Evolutionary conservation across 116 monocot genomes (phyloP), one percentile per base, ranked within the genome.

Genomic region (Cymodocea nodosa): DNA sequence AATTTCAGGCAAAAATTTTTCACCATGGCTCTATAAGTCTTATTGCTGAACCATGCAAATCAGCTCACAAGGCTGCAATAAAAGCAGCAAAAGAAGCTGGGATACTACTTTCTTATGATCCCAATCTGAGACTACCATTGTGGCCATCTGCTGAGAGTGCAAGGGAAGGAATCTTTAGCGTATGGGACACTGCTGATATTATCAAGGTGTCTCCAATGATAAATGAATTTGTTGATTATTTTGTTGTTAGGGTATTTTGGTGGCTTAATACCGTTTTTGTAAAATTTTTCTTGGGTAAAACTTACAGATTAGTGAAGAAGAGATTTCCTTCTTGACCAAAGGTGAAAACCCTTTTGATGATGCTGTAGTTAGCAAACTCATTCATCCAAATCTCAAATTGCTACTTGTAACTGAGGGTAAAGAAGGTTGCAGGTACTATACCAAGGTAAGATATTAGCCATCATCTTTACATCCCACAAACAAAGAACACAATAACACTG

Each of bases 21-120:
- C 97, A 97, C 60, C 88, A 84, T 77, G 97, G 97, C 59, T 97
- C 97, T 40, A 97, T 97, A 79, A 97, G 97, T 73, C 85, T 97
- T 63, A 97, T 97, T 24, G 88, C 97, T 59, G 97, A 97, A 76
- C 97, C 97, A 55, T 90, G 91, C 70, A 97, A 83, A 75, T 88
- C 91, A 12, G 85, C 97, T 56, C 97, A 97, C 68, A 62, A 85
- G 66, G 91, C 91, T 48, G 97, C 97, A 70, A 72, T 78, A 65
- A 91, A 85, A 80, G 78, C 82, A 66, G 91, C 97, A n/a, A 91
- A 91, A 68, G 83, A 91, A 70, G 91, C 87, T 80, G 97, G 91
- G 70, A 85, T 85, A 6, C 77, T 97, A 65, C 67, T 97, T 16
- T 97, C 97, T 51, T 97, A 91, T 82, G 97, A 97, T 71, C 91